These are phyloP conservation scores for Geotrichum candidum DNA, from an alignment of 1,139 yeast genomes.

Conservation along the genomic window DNA sequence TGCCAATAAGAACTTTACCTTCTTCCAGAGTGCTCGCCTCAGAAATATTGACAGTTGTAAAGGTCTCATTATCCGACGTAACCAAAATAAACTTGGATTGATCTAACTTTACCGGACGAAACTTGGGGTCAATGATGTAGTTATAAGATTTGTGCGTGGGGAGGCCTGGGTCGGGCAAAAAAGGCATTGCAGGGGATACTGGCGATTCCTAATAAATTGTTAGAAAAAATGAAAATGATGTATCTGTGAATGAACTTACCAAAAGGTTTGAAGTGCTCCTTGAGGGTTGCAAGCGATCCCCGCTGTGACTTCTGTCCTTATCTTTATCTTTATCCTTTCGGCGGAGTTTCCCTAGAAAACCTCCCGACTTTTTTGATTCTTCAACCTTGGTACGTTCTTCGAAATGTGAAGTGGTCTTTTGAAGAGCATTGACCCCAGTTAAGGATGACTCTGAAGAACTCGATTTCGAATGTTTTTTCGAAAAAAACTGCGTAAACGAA, in stretches of 20 bases:
- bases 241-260: constrained; percentile 3
- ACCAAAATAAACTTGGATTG: constrained; percentile 42
- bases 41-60: constrained; percentile 44
- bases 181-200: constrained; percentile 10
- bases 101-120: constrained; percentile 7
- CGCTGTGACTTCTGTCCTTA: neutral
- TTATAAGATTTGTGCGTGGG: neutral
- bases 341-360: constrained; percentile 16
- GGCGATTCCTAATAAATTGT: constrained; percentile 15
- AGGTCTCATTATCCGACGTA: constrained; percentile 54
- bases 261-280: constrained; percentile 16
- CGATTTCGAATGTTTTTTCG: constrained; percentile 54
- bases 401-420: constrained; percentile 3
- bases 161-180: neutral
- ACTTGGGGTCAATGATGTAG: constrained; percentile 8
- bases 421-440: constrained; percentile 6
- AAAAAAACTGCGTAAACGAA: constrained; percentile 43
- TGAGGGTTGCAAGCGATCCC: constrained; percentile 11
- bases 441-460: constrained; percentile 50
- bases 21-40: constrained; percentile 32
- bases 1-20: constrained; percentile 39
- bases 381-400: constrained; percentile 9
- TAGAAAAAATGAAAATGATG: neutral
- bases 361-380: constrained; percentile 15
- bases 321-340: constrained; percentile 17